phyloP scores from a whole-genome alignment of 2,329 filamentous ascomycete species.

The Lasiodiplodia sp. region DNA sequence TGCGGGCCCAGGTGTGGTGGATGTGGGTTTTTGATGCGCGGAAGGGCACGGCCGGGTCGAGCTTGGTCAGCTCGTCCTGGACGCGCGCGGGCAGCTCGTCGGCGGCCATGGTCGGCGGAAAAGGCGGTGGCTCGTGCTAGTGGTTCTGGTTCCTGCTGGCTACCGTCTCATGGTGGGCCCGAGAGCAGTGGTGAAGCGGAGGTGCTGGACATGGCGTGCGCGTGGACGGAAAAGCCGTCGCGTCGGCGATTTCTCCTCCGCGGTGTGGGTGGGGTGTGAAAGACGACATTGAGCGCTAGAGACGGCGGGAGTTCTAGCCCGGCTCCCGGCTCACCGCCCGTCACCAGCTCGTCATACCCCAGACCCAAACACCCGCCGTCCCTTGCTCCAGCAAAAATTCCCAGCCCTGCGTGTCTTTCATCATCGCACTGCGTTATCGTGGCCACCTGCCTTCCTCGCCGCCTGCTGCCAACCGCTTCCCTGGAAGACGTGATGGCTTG shows the following conservation, averaged over 20 bases:
- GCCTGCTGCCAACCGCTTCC: background rate
- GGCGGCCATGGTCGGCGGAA: slow-evolving; percentile 13
- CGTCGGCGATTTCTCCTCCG: slow-evolving; percentile 1
- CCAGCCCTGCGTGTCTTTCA: background rate
- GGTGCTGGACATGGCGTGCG: slow-evolving; percentile 5
- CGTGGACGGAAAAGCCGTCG: slow-evolving; percentile 4
- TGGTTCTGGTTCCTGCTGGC: background rate
- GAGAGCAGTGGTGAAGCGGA: background rate
- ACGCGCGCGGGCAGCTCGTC: slow-evolving; percentile 53
- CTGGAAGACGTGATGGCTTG: background rate
- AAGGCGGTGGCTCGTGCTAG: background rate
- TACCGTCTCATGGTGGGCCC: slow-evolving; percentile 16
- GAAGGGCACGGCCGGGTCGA: slow-evolving; percentile 74
- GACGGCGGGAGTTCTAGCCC: background rate
- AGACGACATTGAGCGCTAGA: slow-evolving; percentile 22
- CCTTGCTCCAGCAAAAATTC: background rate
- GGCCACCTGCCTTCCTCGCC: background rate
- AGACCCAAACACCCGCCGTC: background rate
- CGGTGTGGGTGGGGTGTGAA: background rate
- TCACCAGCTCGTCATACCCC: slow-evolving; percentile 1
- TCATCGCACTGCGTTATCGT: background rate
- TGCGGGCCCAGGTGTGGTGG: slow-evolving; percentile 94
- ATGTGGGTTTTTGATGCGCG: slow-evolving; percentile 74
- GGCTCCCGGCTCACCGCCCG: background rate
- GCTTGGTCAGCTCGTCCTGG: slow-evolving; percentile 62